Base-by-base conservation (phyloP, 352 stramenopile genomes). In the Phytophthora lateralis region DNA sequence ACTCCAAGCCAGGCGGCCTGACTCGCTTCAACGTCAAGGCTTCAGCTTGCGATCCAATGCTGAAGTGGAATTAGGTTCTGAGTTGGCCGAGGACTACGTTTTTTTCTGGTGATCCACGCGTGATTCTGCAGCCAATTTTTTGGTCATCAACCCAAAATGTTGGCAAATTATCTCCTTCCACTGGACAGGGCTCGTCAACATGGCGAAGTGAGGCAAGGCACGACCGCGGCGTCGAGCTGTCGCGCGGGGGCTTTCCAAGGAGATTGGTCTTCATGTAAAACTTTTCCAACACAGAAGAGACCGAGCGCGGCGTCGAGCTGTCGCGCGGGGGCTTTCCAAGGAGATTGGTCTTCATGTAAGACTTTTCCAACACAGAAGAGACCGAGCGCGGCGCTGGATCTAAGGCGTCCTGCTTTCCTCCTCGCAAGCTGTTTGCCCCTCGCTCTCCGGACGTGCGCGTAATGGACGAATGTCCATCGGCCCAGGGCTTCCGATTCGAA, bases 331-430 rank as follows among this genome's bases (percentile, higher is more conserved):
- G 26, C 54, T 66, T 71, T 69, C 62, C 56, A 50, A 27, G 12
- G 46, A 69, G 66, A 71, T 75, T 54, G 45, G 62, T 10, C 24
- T 37, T 7, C 52, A 14, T 52, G 44, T 64, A 29, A 64, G 55
- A 68, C 52, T 64, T 62, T 56, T 66, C 47, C 51, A 52, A 30
- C 35, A 52, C 64, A 75, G 56, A 75, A 68, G 62, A 69, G 66
- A 39, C 66, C 55, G 32, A 11, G 35, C 10, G 24, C 17, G 39
- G 63, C 55, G 68, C 62, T 55, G 66, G 63, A 71, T 71, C 61
- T 69, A 43, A 32, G 21, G 17, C 8, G 53, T 38, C 52, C 34
- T 42, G 42, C 41, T 34, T 75, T 61, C 66, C 45, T 11, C n/a
- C 29, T 55, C 27, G 60, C 60, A 70, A 64, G 66, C 66, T 71